Base-by-base conservation (phyloP, 306 rosid species). In the Vigna radiata region DNA sequence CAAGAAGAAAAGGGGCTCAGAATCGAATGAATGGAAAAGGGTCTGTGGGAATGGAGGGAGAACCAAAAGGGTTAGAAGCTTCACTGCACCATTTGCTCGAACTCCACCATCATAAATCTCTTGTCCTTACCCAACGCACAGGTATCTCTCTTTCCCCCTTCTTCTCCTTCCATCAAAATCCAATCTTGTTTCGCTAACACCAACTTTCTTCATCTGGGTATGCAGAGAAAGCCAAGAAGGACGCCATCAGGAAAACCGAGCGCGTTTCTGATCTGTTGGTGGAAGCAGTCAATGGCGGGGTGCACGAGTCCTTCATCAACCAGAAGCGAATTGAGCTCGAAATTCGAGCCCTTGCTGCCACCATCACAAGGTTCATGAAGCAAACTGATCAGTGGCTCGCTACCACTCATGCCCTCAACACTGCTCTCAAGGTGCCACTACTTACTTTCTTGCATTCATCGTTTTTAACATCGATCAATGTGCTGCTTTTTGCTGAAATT, bases 341-440 rank as follows among this genome's bases (percentile, higher is more conserved):
- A 82, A 92, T 85, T 86, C 87, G 97, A 86, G 77, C 88, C 23
- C 72, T 92, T 25, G 79, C 96, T 27, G 50, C 73, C 33, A 87
- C 94, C 11, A 88, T 92, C 59, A 7, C 93, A 0, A 87, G 90
- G 9, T 95, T 92, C 85, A 86, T 78, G 56, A 95, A 90, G 77
- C 97, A 90, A 80, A 89, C 97, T 8, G 97, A 92, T 87, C 97
- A 95, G 6, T 95, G 96, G 97, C 97, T 95, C 54, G 50, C 87
- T 63, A 79, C 93, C 29, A 85, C 99, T 72, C 95, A 82, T 76
- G 79, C 93, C 54, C 74, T 95, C 23, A 95, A 95, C 83, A 81
- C 91, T 11, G 96, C 92, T 44, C 85, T 95, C 53, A 95, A 95
- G 97, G 99, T 90, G 44, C 10, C 36, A 16, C 23, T 8, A 60